Evolutionary conservation across 2,329 filamentous ascomycete genomes (phyloP), one percentile per base, ranked within the genome.

Genomic region (Sporothrix humicola): DNA sequence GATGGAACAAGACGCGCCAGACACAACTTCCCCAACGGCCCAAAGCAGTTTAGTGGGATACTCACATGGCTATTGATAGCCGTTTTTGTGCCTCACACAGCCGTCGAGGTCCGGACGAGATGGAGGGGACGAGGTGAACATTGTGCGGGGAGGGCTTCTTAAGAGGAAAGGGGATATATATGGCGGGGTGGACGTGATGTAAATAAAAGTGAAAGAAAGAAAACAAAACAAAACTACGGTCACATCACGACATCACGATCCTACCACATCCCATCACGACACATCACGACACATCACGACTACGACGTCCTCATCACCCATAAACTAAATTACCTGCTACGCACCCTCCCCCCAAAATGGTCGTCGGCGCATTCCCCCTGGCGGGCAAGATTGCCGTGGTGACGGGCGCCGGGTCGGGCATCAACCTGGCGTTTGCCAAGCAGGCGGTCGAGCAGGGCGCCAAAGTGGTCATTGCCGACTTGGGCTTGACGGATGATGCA

Each of bases 371-470:
- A 2, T 66, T 71, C 23, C 69, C 31, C 1, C 48, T 73, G 17
- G 15, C 17, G 4, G 68, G 58, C 66, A 73, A 73, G 68, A 71
- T 73, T 50, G 66, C 48, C 59, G 58, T 71, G 12, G 72, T 73
- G 10, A 73, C 72, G 2, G 72, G 72, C 31, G 72, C 66, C 31
- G 72, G 72, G 10, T 73, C 72, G 7, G 72, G 72, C 48, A 73
- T 73, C 58, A 66, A 73, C 37, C 56, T 73, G 31, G 44, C 56
- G 9, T 73, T 73, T 46, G 66, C 66, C n/a, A 70, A 70, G 48
- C 26, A 31, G n/a, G 72, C 72, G n/a, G 72, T 31, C 31, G 56
- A 31, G 5, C 31, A 70, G 20, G 72, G 72, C 31, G 72, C 72
- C 15, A 23, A 15, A 9, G 50, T 72, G 1, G 8, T 74, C 5